phyloP scores from a whole-genome alignment of 257 asterid genomes.

The Petunia secreta region DNA sequence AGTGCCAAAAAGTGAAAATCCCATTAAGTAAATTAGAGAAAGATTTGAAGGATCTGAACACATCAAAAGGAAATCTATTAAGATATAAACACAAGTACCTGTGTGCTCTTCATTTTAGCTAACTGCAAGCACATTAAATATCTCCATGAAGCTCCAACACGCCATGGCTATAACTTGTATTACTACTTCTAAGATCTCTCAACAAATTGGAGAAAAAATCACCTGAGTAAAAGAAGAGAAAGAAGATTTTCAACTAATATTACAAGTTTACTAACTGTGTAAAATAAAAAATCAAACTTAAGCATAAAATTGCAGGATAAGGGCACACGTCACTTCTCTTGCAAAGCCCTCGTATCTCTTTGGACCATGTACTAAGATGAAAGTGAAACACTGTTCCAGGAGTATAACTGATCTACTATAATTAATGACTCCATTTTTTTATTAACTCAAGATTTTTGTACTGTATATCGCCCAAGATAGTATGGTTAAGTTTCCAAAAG shows the following conservation, averaged over 20 bases:
- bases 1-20: not conserved
- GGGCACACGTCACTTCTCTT: not conserved
- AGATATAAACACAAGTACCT: conserved; percentile 22
- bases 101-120: conserved; percentile 29
- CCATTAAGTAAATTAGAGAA: not conserved
- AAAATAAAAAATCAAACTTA: not conserved
- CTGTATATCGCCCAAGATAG: conserved; percentile 16
- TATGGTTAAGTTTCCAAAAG: not conserved
- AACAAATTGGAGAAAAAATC: not conserved
- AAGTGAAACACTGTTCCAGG: not conserved
- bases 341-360: not conserved
- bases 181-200: conserved; percentile 5
- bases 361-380: not conserved
- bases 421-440: not conserved
- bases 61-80: not conserved
- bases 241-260: not conserved
- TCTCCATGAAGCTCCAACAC: conserved; percentile 11
- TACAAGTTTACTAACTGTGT: not conserved
- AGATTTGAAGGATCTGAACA: conserved; percentile 9
- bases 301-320: not conserved
- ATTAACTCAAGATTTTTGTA: conserved; percentile 2
- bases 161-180: conserved; percentile 20
- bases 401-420: not conserved
- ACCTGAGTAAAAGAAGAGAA: not conserved
- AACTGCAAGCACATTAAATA: conserved; percentile 27